phyloP scores from a whole-genome alignment of 257 asterid species.

The Nicotiana undulata region DNA sequence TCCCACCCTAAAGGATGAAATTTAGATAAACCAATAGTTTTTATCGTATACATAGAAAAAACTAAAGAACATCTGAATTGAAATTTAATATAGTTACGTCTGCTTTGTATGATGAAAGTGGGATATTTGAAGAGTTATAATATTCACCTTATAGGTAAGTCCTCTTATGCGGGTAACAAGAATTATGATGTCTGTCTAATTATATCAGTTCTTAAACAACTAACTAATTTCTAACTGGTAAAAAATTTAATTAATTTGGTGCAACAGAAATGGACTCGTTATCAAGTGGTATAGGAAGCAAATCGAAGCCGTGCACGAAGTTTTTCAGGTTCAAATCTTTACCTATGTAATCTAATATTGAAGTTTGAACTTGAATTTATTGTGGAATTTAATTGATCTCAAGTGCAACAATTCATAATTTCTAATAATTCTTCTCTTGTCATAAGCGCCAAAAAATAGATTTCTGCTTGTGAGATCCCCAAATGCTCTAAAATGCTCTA shows the following conservation, averaged over 20 bases:
- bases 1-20: too few species aligned
- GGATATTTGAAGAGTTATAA: neutral
- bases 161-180: neutral
- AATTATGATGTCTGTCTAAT: neutral
- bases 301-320: conserved; percentile 99
- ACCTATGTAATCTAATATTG: conserved; percentile 35
- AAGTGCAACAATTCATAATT: conserved; percentile 10
- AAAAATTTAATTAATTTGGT: conserved; percentile 60
- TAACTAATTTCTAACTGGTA: conserved; percentile 39
- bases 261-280: conserved; percentile 88
- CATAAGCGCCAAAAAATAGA: neutral
- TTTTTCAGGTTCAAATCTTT: conserved; percentile 96
- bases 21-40: too few species aligned
- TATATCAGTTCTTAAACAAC: conserved; percentile 18
- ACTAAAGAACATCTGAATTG: too few species aligned
- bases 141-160: neutral
- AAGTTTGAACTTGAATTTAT: neutral
- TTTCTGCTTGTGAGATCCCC: neutral
- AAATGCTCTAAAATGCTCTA: neutral
- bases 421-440: conserved; percentile 15
- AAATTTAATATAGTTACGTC: neutral
- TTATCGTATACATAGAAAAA: too few species aligned
- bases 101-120: neutral
- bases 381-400: conserved; percentile 15
- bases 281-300: conserved; percentile 98